Conservation (phyloP, 441 rosid species). For the Flueggea neowawraea region DNA sequence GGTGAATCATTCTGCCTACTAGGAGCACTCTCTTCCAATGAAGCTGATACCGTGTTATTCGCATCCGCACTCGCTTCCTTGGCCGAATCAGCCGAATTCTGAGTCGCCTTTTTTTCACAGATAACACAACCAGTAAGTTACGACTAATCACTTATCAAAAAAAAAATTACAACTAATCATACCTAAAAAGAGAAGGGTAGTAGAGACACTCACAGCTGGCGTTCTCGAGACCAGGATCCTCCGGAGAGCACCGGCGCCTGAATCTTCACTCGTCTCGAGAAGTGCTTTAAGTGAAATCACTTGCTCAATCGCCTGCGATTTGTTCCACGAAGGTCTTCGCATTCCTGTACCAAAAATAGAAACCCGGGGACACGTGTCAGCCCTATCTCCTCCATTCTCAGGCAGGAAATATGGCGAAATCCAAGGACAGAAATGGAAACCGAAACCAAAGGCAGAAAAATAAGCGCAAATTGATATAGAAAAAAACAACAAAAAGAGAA, state of each 20-base stretch:
- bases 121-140: not conserved
- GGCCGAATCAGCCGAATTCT: constrained; percentile 48
- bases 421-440: constrained; percentile 2
- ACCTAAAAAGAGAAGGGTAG: not conserved
- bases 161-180: not conserved
- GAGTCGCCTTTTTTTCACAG: constrained; percentile 34
- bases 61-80: constrained; percentile 42
- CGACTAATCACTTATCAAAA: not conserved
- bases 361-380: constrained; percentile 41
- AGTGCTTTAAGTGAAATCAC: constrained; percentile 90
- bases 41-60: constrained; percentile 21
- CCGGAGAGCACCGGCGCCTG: constrained; percentile 67
- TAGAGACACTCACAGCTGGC: constrained; percentile 35
- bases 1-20: constrained; percentile 8
- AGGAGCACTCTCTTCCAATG: constrained; percentile 40
- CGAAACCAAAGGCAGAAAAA: not conserved
- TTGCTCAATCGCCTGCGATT: constrained; percentile 99
- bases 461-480: not conserved
- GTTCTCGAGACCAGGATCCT: constrained; percentile 55
- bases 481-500: not conserved
- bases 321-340: constrained; percentile 99
- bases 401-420: constrained; percentile 21
- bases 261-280: constrained; percentile 62
- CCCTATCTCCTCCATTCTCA: constrained; percentile 20
- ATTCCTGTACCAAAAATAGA: constrained; percentile 59